phyloP scores from a whole-genome alignment of 177 flowering plant genomes.

The Viscum album region DNA sequence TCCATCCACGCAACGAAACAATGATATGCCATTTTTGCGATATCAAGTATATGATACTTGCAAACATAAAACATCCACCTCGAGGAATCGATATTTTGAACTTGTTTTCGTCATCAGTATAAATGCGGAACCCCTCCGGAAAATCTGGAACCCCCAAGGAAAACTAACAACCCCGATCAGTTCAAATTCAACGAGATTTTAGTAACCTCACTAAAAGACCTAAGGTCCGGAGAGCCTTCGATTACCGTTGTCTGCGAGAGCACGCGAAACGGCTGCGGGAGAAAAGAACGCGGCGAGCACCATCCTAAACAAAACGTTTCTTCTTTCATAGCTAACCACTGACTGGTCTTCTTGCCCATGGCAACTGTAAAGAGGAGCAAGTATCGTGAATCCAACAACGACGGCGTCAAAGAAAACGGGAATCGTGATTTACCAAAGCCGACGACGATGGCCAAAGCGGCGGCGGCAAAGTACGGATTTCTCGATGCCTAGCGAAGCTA shows the following conservation, averaged over 20 bases:
- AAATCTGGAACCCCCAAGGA: slow-evolving; percentile 19
- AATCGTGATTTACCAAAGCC: no score
- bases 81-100: slow-evolving; percentile 61
- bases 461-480: no score
- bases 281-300: slow-evolving; percentile 26
- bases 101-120: slow-evolving; percentile 61
- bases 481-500: no score
- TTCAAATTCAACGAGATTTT: not conserved
- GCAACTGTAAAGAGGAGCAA: slow-evolving; percentile 8
- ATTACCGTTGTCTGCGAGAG: slow-evolving; percentile 39
- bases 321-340: slow-evolving; percentile 25
- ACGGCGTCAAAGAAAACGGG: no score
- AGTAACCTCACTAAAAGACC: not conserved
- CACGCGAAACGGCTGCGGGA: slow-evolving; percentile 26
- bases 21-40: no score
- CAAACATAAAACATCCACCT: slow-evolving; percentile 29
- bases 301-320: slow-evolving; percentile 30
- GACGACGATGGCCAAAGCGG: no score
- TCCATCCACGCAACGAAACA: no score
- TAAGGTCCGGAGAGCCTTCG: not conserved
- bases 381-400: no score
- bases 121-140: slow-evolving; percentile 37
- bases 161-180: not conserved
- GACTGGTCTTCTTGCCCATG: slow-evolving; percentile 7
- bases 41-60: no score